These are phyloP conservation scores for Trichoderma guizhouense DNA, from an alignment of 2,329 filamentous ascomycete genomes.

Conservation along the genomic window DNA sequence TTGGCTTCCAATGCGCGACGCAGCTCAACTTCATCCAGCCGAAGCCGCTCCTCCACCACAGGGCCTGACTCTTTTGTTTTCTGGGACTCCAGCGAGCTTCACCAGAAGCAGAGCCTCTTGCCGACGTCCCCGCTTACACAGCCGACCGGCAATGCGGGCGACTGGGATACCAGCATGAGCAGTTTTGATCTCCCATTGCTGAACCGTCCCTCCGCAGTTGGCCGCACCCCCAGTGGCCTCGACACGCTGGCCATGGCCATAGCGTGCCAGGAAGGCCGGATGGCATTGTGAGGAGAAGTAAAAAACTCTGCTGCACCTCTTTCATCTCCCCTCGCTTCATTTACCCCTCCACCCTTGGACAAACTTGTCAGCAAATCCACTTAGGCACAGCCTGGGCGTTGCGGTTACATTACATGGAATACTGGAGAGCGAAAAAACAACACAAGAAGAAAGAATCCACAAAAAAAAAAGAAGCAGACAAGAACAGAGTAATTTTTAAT, in stretches of 20 bases:
- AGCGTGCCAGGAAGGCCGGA: conserved; percentile 46
- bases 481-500: conserved; percentile 10
- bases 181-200: conserved; percentile 44
- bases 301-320: background rate
- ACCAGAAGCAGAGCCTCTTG: conserved; percentile 35
- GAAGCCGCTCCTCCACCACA: conserved; percentile 31
- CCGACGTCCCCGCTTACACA: conserved; percentile 29
- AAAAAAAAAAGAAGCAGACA: background rate
- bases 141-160: conserved; percentile 31
- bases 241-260: conserved; percentile 54
- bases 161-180: conserved; percentile 50
- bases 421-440: background rate
- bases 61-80: conserved; percentile 27
- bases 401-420: background rate
- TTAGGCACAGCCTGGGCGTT: background rate
- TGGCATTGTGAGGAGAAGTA: background rate
- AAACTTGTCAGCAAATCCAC: background rate
- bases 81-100: conserved; percentile 41
- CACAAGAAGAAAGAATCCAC: background rate
- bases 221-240: conserved; percentile 48
- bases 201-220: conserved; percentile 39
- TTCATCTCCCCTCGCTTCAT: background rate
- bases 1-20: conserved; percentile 32
- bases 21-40: conserved; percentile 31
- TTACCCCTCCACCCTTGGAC: background rate